Percentiles rank a stretch among this genome's conserved stretches.
phyloP scores from a whole-genome alignment of 176 grass and related monocot genomes.

The Carex parvula region DNA sequence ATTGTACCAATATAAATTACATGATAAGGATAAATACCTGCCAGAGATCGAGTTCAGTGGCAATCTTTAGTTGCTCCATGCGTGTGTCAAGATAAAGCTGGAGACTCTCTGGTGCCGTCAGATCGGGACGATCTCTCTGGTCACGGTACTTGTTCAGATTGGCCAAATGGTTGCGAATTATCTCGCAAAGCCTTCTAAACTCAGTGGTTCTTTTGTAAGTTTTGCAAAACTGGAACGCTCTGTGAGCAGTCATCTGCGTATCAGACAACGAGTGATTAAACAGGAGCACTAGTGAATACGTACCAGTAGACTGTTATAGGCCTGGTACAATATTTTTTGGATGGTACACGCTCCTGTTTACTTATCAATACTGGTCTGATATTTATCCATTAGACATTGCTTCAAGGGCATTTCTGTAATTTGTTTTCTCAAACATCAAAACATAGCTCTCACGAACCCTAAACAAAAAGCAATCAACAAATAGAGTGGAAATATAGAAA shows the following conservation, averaged over 20 bases:
- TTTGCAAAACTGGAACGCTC: slow-evolving; percentile 96
- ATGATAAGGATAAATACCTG: slow-evolving; percentile 43
- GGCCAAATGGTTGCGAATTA: slow-evolving; percentile 84
- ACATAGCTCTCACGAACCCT: too few relatives aligned
- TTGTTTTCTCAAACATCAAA: neutral
- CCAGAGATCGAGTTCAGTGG: slow-evolving; percentile 86
- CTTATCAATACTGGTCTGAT: neutral
- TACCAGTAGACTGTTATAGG: neutral
- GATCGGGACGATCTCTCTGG: slow-evolving; percentile 89
- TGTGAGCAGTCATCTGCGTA: slow-evolving; percentile 89
- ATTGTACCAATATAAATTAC: neutral
- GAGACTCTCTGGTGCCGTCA: slow-evolving; percentile 65
- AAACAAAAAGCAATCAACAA: too few relatives aligned
- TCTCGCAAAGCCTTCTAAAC: slow-evolving; percentile 94
- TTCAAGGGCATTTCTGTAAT: neutral
- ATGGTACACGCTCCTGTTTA: neutral
- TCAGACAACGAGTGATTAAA: slow-evolving; percentile 12
- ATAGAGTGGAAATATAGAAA: too few relatives aligned
- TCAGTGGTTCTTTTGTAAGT: slow-evolving; percentile 91
- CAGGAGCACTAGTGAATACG: neutral
- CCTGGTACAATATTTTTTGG: neutral
- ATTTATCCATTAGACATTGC: neutral
- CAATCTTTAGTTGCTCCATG: slow-evolving; percentile 90
- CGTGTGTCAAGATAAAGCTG: slow-evolving; percentile 93
- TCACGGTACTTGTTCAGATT: slow-evolving; percentile 97